phyloP scores from a whole-genome alignment of 805 yeast species.

The Kazachstania viticola region DNA sequence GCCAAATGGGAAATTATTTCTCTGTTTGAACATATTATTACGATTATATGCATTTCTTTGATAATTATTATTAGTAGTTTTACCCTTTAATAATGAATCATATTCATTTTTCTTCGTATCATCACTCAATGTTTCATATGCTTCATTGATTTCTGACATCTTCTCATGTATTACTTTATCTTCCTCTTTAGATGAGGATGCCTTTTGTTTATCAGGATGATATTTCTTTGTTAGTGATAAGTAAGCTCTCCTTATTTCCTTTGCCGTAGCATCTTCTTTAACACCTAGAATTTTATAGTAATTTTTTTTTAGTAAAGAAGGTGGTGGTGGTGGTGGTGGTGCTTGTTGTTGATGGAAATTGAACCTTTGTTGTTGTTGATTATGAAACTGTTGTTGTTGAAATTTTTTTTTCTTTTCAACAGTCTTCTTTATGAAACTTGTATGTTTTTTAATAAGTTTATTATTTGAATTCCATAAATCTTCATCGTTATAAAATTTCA shows the following conservation, averaged over 20 bases:
- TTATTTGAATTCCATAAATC: slow-evolving; percentile 10
- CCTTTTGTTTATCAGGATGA: slow-evolving; percentile 92
- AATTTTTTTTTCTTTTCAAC: slow-evolving; percentile 13
- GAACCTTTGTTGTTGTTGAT: slow-evolving; percentile 37
- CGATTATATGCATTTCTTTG: slow-evolving; percentile 4
- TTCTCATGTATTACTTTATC: slow-evolving; percentile 63
- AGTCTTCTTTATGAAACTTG: slow-evolving; percentile 27
- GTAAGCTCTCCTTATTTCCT: slow-evolving; percentile 71
- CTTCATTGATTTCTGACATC: slow-evolving; percentile 88
- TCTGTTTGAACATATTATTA: slow-evolving; percentile 4
- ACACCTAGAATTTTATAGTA: slow-evolving; percentile 73
- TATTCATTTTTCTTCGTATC: slow-evolving; percentile 52
- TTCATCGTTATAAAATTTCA: slow-evolving; percentile 15
- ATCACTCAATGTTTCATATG: slow-evolving; percentile 74
- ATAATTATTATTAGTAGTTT: slow-evolving; percentile 2
- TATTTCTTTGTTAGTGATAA: slow-evolving; percentile 64
- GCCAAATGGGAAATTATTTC: slow-evolving; percentile 11
- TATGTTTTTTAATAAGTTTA: slow-evolving; percentile 14
- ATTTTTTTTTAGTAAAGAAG: slow-evolving; percentile 38
- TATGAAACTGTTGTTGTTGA: slow-evolving; percentile 33
- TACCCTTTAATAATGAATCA: slow-evolving; percentile 35
- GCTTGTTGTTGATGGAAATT: slow-evolving; percentile 29
- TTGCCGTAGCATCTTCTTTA: slow-evolving; percentile 50
- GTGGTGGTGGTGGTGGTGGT: slow-evolving; percentile 26
- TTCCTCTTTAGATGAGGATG: slow-evolving; percentile 43